Conservation (phyloP, 1,284 basidiomycete species). For the Trichosporon faecale region DNA sequence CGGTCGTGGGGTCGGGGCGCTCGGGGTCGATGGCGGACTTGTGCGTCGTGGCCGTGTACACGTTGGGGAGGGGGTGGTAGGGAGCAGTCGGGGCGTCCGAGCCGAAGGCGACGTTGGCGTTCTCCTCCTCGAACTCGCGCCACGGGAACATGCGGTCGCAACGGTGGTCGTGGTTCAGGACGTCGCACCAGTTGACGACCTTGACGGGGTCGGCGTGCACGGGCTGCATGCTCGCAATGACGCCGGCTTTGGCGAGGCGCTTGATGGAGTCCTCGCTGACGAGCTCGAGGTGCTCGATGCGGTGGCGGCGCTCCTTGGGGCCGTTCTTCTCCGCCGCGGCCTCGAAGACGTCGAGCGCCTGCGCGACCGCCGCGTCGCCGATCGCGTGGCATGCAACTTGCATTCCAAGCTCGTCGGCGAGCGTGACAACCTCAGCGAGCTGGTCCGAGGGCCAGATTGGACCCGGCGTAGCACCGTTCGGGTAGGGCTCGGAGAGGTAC, state of each 20-base stretch:
- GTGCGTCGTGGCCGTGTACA: conserved; percentile 38
- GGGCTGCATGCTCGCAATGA: conserved; percentile 40
- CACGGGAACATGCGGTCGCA: conserved; percentile 37
- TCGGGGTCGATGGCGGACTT: conserved; percentile 30
- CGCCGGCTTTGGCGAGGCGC: conserved; percentile 30
- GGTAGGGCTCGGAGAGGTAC: conserved; percentile 36
- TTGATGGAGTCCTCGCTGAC: conserved; percentile 27
- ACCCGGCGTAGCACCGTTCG: conserved; percentile 25
- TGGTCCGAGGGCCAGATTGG: conserved; percentile 38
- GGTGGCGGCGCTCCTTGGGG: conserved; percentile 20
- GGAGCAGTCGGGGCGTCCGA: conserved; percentile 38
- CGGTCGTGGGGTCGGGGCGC: conserved; percentile 19
- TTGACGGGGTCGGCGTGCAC: conserved; percentile 39
- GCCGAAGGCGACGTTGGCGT: conserved; percentile 33
- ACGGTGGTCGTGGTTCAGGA: conserved; percentile 30
- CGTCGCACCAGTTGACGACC: conserved; percentile 31
- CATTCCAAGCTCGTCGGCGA: conserved; percentile 34
- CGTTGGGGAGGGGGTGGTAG: conserved; percentile 31
- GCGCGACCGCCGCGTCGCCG: conserved; percentile 38
- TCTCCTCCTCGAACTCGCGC: conserved; percentile 32
- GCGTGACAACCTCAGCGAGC: conserved; percentile 28
- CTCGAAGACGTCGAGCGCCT: conserved; percentile 38
- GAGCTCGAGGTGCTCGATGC: conserved; percentile 42
- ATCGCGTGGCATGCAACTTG: conserved; percentile 41
- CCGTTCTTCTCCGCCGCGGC: conserved; percentile 29